Conservation (phyloP, 257 asterid species). For the Eucommia ulmoides region DNA sequence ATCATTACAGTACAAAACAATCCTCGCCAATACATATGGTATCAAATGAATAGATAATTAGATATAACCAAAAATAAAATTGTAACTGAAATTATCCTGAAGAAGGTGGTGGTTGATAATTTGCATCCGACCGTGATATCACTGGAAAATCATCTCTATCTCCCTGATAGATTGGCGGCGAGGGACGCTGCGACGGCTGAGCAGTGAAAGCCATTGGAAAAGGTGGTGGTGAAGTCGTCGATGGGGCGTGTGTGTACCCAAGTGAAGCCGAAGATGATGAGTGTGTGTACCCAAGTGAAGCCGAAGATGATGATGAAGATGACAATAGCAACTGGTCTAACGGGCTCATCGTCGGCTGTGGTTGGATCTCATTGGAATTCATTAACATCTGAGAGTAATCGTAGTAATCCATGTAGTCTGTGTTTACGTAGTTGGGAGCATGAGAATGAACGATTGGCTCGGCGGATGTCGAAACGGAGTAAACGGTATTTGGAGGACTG, state of each 20-base stretch:
- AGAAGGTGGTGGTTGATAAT: constrained; percentile 14
- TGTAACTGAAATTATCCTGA: constrained; percentile 6
- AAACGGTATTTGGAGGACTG: constrained; percentile 1
- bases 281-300: background rate
- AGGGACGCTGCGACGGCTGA: background rate
- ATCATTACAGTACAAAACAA: no score
- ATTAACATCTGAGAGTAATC: background rate
- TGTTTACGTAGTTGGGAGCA: background rate
- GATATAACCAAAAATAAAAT: background rate
- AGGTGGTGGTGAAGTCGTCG: background rate
- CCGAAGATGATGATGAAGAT: constrained; percentile 3
- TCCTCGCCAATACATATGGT: no score
- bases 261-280: background rate
- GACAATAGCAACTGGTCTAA: constrained; percentile 10
- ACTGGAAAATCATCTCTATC: constrained; percentile 9
- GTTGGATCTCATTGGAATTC: background rate
- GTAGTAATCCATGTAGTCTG: background rate
- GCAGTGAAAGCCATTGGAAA: background rate
- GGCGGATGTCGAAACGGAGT: constrained; percentile 8
- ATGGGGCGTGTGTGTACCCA: background rate
- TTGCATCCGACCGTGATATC: no score
- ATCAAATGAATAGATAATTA: no score
- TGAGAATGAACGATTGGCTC: constrained; percentile 14
- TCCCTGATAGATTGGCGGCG: background rate
- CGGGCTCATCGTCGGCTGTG: constrained; percentile 1